Evolutionary conservation across 352 stramenopile species (phyloP), one percentile per base, ranked within the genome.

Genomic region (Sclerospora graminicola): DNA sequence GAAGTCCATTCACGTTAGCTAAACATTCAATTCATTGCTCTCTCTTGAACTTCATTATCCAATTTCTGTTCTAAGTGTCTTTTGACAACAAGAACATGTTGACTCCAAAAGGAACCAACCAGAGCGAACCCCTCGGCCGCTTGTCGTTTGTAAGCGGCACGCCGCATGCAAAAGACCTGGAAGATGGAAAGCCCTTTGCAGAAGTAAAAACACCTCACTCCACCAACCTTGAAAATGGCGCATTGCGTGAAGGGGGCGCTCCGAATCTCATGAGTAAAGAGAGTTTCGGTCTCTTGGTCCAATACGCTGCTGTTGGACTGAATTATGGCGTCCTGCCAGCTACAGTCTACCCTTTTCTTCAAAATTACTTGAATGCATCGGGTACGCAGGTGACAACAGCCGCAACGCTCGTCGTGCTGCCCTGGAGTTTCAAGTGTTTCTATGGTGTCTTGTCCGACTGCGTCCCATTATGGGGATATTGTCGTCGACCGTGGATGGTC

Each of bases 401-500:
- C 19, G 4, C 29, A 4, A 58, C 51, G 13, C 11, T 66, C 15
- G 51, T 66, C 1, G 28, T 66, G 4, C 42, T 66, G 5, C 57
- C 57, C 0, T 73, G 54, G 54, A 59, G 48, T 19, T 63, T 63
- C 40, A 63, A 63, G 32, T 49, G 33, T 15, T 59, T 63, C 43
- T 63, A 63, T 23, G 54, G 54, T 8, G 54, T 59, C 16, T 13
- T 63, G 10, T 59, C 54, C 11, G 54, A 63, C 19, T 63, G 54
- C 1, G 40, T 51, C 15, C 54, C 54, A 1, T 46, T 63, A 29
- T 58, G 41, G 34, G 70, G 70, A 24, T 81, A 79, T 49, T 68
- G 71, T 26, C 67, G 71, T 38, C 66, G 65, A 13, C 61, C 65
- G 10, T 84, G 57, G 33, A 81, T 84, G 60, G 39, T 84, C 8